Base-by-base conservation (phyloP, 495 filamentous ascomycete genomes). In the Cetradonia linearis region DNA sequence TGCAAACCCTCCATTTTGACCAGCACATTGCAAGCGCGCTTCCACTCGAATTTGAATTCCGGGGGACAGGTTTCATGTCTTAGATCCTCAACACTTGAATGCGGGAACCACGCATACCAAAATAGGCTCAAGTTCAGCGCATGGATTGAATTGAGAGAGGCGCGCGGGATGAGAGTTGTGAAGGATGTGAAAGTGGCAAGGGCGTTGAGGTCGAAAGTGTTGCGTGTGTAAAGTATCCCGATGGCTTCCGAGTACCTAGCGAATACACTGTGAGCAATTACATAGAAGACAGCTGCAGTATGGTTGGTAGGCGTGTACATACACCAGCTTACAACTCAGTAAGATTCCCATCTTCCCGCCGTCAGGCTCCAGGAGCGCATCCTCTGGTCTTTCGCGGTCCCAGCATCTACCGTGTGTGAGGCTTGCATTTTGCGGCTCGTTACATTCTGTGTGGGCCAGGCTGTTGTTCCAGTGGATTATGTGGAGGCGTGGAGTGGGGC, bases 1-100 rank as follows among this genome's bases (percentile, higher is more conserved):
- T n/a, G 30, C 14, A 54, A n/a, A 2, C 14, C 18, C 23, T 54
- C 50, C 31, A 54, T 20, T 20, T 2, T 16, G 20, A 34, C 31
- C 6, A 54, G 33, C 1, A 13, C 10, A 36, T 36, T 30, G 50
- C 50, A 54, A 20, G 30, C 18, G 11, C 14, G n/a, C 31, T 34
- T 54, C 50, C 50, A 54, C 7, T 54, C 25, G 20, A 54, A 54
- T 10, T 54, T 23, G 28, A 54, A 54, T 14, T 30, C 28, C 13
- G 28, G 30, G 0, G 30, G 50, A 23, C 30, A 54, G 6, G 30
- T 54, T 28, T n/a, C 18, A 2, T 14, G 30, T n/a, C 50, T 9
- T 9, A 54, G 6, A 5, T 54, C 23, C 20, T 54, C 16, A 9
- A 54, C 50, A 2, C 27, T 18, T 2, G 30, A 54, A 2, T n/a